phyloP scores from a whole-genome alignment of 306 rosid genomes.

The Lathyrus aphaca region DNA sequence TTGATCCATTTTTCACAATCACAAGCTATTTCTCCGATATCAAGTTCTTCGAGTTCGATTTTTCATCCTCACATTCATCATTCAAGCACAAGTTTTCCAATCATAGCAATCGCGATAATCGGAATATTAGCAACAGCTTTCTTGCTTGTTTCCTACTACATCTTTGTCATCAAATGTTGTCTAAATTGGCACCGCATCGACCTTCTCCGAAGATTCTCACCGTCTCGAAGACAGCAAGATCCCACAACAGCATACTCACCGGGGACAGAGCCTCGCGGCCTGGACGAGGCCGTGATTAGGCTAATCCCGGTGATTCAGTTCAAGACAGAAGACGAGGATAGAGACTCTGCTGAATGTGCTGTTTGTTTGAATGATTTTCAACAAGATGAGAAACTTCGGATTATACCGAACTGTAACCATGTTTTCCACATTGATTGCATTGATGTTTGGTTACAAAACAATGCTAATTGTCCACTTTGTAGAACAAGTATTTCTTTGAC shows the following conservation, averaged over 20 bases:
- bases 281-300: slow-evolving; percentile 79
- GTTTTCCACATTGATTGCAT: slow-evolving; percentile 92
- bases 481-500: slow-evolving; percentile 71
- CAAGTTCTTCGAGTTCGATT: slow-evolving; percentile 45
- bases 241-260: slow-evolving; percentile 44
- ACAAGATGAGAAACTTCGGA: slow-evolving; percentile 74
- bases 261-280: slow-evolving; percentile 54
- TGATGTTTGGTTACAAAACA: slow-evolving; percentile 89
- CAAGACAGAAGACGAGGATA: slow-evolving; percentile 45
- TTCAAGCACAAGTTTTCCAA: slow-evolving; percentile 73
- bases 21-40: slow-evolving; percentile 50
- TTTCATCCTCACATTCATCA: slow-evolving; percentile 49
- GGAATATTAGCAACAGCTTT: slow-evolving; percentile 91
- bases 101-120: slow-evolving; percentile 83
- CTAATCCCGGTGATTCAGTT: slow-evolving; percentile 74
- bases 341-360: slow-evolving; percentile 59
- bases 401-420: slow-evolving; percentile 83
- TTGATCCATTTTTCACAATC: slow-evolving; percentile 53
- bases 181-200: slow-evolving; percentile 95
- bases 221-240: slow-evolving; percentile 54
- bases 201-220: slow-evolving; percentile 70
- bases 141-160: slow-evolving; percentile 83
- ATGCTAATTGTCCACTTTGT: slow-evolving; percentile 97
- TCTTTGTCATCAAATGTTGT: slow-evolving; percentile 97
- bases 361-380: slow-evolving; percentile 87